A percentile compares a stretch with the other conserved stretches of the same genome.
Conservation (phyloP, 257 asterid species). For the Lycium barbarum region DNA sequence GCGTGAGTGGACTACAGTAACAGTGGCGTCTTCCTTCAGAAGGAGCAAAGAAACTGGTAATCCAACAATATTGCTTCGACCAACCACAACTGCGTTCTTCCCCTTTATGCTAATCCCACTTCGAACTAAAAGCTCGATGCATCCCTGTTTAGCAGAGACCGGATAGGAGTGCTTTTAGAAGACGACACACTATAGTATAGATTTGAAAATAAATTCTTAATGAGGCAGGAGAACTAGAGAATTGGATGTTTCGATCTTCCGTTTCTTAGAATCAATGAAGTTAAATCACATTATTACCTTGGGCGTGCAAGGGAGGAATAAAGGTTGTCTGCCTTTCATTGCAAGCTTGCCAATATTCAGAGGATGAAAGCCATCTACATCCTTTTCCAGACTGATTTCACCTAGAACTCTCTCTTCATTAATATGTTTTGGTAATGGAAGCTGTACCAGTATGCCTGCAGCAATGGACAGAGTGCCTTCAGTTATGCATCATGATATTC, state of each 20-base stretch:
- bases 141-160: constrained; percentile 57
- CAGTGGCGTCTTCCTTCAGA: constrained; percentile 92
- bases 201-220: background rate
- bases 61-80: constrained; percentile 94
- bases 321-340: constrained; percentile 98
- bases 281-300: constrained; percentile 53
- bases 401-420: constrained; percentile 78
- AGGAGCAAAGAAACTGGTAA: constrained; percentile 89
- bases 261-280: background rate
- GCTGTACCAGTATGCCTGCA: constrained; percentile 92
- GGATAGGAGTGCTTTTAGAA: background rate
- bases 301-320: constrained; percentile 95
- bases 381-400: constrained; percentile 86
- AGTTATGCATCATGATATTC: constrained; percentile 17
- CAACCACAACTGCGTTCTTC: constrained; percentile 91
- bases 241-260: background rate
- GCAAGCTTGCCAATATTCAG: constrained; percentile 94
- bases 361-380: constrained; percentile 98
- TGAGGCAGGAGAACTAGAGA: background rate
- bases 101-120: constrained; percentile 82
- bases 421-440: constrained; percentile 92
- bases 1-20: constrained; percentile 82
- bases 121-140: constrained; percentile 82
- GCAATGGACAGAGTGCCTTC: constrained; percentile 27
- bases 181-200: background rate